Evolutionary conservation across 208 protist genomes (phyloP).

Genomic region (Crithidia expoeki): DNA sequence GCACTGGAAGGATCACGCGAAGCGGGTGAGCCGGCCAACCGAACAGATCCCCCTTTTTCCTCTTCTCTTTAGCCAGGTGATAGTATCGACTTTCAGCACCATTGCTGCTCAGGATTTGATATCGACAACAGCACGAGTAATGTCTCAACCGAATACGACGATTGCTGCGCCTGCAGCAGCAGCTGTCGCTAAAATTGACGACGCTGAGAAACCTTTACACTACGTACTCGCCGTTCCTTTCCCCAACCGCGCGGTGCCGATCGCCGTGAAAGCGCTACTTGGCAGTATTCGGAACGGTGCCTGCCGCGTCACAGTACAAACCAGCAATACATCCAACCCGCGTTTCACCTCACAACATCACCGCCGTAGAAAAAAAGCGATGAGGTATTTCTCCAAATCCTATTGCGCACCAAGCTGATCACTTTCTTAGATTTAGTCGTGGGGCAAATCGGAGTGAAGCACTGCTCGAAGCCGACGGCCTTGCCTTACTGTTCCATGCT

Average conservation of each 20-base stretch:
- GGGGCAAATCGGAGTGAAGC: constrained; percentile 16
- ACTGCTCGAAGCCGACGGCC: constrained; percentile 25
- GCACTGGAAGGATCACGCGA: too few relatives aligned
- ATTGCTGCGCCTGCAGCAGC: too few relatives aligned
- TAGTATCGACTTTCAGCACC: too few relatives aligned
- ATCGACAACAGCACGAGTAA: too few relatives aligned
- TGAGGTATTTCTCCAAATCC: background rate
- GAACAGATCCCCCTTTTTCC: too few relatives aligned
- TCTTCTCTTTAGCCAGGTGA: too few relatives aligned
- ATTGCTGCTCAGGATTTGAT: too few relatives aligned
- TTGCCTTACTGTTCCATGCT: constrained; percentile 19
- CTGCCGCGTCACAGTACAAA: constrained; percentile 14
- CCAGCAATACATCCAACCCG: background rate
- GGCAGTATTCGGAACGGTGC: constrained; percentile 17
- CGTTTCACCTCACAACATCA: too few relatives aligned
- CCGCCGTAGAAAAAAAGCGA: too few relatives aligned
- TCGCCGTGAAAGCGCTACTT: constrained; percentile 4
- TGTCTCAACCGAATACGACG: too few relatives aligned
- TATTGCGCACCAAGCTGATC: background rate
- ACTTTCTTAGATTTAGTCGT: constrained; percentile 37
- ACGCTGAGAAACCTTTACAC: constrained; percentile 3
- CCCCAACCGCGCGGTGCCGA: background rate
- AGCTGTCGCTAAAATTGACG: too few relatives aligned
- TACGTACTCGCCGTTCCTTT: constrained; percentile 8
- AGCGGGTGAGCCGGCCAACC: too few relatives aligned